Evolutionary conservation across 2,329 filamentous ascomycete genomes (phyloP), one percentile per base, ranked within the genome.

Genomic region (Geosmithia flava): DNA sequence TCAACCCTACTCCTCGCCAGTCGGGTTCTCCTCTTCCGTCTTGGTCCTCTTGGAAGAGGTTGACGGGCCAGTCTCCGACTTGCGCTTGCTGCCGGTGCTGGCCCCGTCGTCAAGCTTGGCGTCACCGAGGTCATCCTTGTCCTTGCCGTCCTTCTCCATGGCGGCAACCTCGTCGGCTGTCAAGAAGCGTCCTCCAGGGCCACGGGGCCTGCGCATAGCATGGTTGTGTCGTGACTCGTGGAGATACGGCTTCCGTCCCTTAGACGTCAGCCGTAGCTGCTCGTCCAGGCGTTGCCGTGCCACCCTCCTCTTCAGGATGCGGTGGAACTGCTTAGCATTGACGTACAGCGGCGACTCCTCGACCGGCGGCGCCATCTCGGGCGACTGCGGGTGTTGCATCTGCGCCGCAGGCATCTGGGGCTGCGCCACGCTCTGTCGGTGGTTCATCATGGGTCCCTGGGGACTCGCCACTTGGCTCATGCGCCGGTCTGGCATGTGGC

Each of bases 201-300:
- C 93, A 62, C 93, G 81, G 27, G 93, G 93, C 58, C 93, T 76
- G 50, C 93, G 82, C 93, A 98, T 98, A 10, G 93, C 93, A 65
- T 98, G 93, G 61, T 97, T 97, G 65, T 98, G 93, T 59, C 93
- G 79, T 23, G 91, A 97, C 63, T 98, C 93, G 68, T 98, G 93
- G 30, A 98, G 75, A 59, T 98, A 98, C 3, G 93, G 93, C 68
- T 96, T 97, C 37, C 93, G 81, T 23, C 91, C 91, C 68, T 98
- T 98, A 10, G 85, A 94, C 0, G 93, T 97, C 50, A 97, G 70
- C 42, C 93, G 81, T 42, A 98, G 69, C 48, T 90, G 87, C 64
- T 98, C 93, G 64, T 98, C 93, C 16, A 98, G 74, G 62, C 87
- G 88, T 65, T 97, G 93, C 33, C 93, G 80, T 7, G 93, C 93